Percentiles rank a stretch among this genome's conserved stretches.
phyloP scores from a whole-genome alignment of 805 yeast genomes.

The Ascoidea rubescens region DNA sequence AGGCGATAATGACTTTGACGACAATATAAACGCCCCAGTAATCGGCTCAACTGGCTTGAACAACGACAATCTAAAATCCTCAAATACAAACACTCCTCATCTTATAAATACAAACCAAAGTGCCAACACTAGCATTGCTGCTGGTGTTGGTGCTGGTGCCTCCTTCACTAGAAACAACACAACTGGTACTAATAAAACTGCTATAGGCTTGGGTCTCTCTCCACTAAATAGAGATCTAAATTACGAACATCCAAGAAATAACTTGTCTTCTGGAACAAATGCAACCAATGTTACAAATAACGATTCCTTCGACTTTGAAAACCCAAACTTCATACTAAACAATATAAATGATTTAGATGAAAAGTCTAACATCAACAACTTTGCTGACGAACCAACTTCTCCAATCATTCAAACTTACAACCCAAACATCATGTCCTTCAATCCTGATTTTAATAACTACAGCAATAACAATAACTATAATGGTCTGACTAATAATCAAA shows the following conservation, averaged over 20 bases:
- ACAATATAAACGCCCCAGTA: slow-evolving; percentile 3
- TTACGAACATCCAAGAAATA: not conserved
- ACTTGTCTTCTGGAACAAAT: not conserved
- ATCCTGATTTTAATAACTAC: not conserved
- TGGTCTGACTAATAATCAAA: not conserved
- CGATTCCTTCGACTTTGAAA: not conserved
- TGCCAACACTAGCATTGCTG: too few relatives aligned
- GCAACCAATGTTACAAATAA: not conserved
- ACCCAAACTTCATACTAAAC: too few relatives aligned
- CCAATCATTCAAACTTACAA: not conserved
- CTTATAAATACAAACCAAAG: too few relatives aligned
- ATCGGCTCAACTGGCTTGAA: slow-evolving; percentile 11
- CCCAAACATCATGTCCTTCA: too few relatives aligned
- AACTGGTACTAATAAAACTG: not conserved
- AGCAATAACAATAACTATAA: not conserved
- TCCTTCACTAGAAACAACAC: not conserved
- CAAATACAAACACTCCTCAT: not conserved
- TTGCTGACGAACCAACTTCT: not conserved
- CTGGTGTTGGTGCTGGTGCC: not conserved
- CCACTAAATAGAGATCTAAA: not conserved
- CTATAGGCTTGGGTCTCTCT: not conserved
- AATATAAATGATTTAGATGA: too few relatives aligned
- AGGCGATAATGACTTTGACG: slow-evolving; percentile 1
- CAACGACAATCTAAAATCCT: not conserved
- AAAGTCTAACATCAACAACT: too few relatives aligned